Evolutionary conservation across 2,329 filamentous ascomycete genomes (phyloP).

Genomic region (Xylariaceae sp.): DNA sequence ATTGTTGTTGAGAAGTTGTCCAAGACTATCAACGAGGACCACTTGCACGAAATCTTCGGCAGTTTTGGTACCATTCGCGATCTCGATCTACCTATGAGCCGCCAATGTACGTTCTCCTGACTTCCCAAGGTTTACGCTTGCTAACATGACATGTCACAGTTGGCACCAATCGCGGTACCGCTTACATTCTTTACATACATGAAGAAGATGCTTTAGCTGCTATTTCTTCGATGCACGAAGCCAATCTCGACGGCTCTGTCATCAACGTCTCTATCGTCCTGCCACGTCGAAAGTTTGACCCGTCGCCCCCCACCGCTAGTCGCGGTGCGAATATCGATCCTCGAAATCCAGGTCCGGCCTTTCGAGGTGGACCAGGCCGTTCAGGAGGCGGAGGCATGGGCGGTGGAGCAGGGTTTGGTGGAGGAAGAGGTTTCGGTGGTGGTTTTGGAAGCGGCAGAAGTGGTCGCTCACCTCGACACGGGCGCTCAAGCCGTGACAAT

Average conservation of each 20-base stretch:
- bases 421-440: constrained; percentile 23
- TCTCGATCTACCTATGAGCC: constrained; percentile 84
- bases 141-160: constrained; percentile 42
- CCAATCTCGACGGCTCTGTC: constrained; percentile 77
- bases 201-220: constrained; percentile 78
- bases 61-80: constrained; percentile 80
- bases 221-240: constrained; percentile 96
- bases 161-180: constrained; percentile 85
- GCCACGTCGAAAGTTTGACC: constrained; percentile 75
- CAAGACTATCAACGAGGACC: constrained; percentile 85
- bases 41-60: constrained; percentile 88
- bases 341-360: constrained; percentile 39
- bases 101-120: constrained; percentile 55
- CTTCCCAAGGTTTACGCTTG: not conserved
- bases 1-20: constrained; percentile 95
- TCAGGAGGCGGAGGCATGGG: constrained; percentile 19
- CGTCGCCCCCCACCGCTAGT: constrained; percentile 66
- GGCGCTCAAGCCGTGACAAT: constrained; percentile 33
- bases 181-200: constrained; percentile 79
- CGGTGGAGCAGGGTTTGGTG: constrained; percentile 36
- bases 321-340: constrained; percentile 56
- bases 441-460: constrained; percentile 29
- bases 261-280: constrained; percentile 87
- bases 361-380: constrained; percentile 29
- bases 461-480: constrained; percentile 26